phyloP scores from a whole-genome alignment of 306 rosid genomes.

The Lathyrus tuberosus region DNA sequence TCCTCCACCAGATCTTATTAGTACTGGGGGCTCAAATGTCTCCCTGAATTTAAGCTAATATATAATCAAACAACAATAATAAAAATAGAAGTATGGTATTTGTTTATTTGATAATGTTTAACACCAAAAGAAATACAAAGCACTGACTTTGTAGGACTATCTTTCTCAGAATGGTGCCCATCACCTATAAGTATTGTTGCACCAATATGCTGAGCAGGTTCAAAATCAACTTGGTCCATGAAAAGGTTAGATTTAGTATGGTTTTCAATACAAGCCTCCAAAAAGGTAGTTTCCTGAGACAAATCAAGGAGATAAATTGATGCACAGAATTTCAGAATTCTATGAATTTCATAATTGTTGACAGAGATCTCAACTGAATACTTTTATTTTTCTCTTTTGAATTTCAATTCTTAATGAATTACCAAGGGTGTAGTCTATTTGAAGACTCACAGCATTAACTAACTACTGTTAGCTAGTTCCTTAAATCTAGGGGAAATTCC shows the following conservation, averaged over 20 bases:
- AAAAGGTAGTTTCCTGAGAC: conserved; percentile 83
- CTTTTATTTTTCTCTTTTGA: too few relatives aligned
- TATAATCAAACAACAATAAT: conserved; percentile 34
- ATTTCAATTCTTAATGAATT: too few relatives aligned
- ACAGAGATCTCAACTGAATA: too few relatives aligned
- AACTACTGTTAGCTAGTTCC: too few relatives aligned
- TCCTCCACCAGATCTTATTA: conserved; percentile 92
- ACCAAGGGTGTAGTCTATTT: too few relatives aligned
- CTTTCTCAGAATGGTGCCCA: conserved; percentile 53
- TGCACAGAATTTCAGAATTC: neutral
- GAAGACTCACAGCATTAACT: too few relatives aligned
- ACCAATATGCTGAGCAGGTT: conserved; percentile 83
- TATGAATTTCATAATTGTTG: too few relatives aligned
- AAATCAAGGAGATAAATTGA: conserved; percentile 37
- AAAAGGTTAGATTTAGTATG: conserved; percentile 95
- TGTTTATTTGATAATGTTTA: conserved; percentile 24
- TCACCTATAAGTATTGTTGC: conserved; percentile 78
- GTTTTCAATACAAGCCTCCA: conserved; percentile 99
- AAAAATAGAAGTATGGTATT: conserved; percentile 19
- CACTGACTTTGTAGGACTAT: conserved; percentile 61
- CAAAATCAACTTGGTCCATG: conserved; percentile 99
- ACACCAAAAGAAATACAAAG: conserved; percentile 27
- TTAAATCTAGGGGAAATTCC: too few relatives aligned
- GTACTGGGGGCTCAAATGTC: conserved; percentile 66
- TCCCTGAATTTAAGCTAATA: conserved; percentile 55